These are phyloP conservation scores for Alternaria panax DNA, from an alignment of 2,329 filamentous ascomycete genomes.

Conservation along the genomic window DNA sequence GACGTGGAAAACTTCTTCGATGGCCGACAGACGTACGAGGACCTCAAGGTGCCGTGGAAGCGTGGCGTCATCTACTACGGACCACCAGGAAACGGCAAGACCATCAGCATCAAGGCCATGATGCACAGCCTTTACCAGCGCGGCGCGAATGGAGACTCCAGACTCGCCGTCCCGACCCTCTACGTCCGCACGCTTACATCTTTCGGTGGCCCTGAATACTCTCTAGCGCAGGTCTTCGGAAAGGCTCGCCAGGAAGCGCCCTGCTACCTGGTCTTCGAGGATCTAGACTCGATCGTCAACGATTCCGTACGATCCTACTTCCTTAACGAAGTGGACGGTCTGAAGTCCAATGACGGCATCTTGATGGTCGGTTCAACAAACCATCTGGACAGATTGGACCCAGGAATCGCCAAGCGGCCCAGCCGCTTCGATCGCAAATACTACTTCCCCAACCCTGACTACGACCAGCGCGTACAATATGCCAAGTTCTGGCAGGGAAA, in stretches of 20 bases:
- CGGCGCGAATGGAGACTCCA: constrained; percentile 45
- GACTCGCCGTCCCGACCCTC: constrained; percentile 60
- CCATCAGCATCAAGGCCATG: constrained; percentile 73
- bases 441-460: constrained; percentile 53
- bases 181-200: constrained; percentile 61
- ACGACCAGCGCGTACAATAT: constrained; percentile 52
- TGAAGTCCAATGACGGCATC: constrained; percentile 74
- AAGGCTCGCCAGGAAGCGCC: constrained; percentile 70
- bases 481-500: constrained; percentile 56
- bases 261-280: constrained; percentile 75
- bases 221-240: constrained; percentile 46
- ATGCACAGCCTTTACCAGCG: constrained; percentile 69
- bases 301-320: constrained; percentile 71
- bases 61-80: constrained; percentile 73
- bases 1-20: constrained; percentile 73
- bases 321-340: constrained; percentile 75
- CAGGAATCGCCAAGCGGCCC: constrained; percentile 63
- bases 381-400: constrained; percentile 69
- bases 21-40: constrained; percentile 63
- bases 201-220: constrained; percentile 62
- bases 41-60: constrained; percentile 74
- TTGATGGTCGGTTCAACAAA: constrained; percentile 74
- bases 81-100: constrained; percentile 71
- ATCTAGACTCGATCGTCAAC: constrained; percentile 71
- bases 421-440: constrained; percentile 58